Conservation (phyloP, 768 basidiomycete genomes). For the Leccinum boreale region DNA sequence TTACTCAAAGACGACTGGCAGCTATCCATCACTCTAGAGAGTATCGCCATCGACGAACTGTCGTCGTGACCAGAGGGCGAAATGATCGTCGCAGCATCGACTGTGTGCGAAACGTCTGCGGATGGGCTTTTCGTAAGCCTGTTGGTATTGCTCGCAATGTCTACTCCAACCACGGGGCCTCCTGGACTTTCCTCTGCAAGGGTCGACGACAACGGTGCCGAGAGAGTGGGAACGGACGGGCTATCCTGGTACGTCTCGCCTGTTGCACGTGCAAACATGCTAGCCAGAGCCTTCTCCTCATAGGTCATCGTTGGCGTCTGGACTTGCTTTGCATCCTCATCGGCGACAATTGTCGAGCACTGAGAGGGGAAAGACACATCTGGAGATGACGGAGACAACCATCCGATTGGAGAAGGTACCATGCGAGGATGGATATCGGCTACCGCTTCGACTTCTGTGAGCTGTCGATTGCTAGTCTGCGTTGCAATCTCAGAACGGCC, state of each 20-base stretch:
- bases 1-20: not conserved
- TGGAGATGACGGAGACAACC: not conserved
- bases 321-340: not conserved
- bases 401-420: not conserved
- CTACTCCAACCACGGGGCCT: too few relatives aligned
- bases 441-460: not conserved
- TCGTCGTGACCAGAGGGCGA: not conserved
- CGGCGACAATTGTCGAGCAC: not conserved
- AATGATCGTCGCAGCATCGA: not conserved
- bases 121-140: too few relatives aligned
- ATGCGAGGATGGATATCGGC: not conserved
- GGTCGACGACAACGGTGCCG: too few relatives aligned
- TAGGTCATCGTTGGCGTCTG: not conserved
- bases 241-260: too few relatives aligned
- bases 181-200: too few relatives aligned
- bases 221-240: too few relatives aligned
- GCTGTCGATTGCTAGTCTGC: not conserved
- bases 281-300: not conserved
- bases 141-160: too few relatives aligned
- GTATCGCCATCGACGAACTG: not conserved
- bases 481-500: not conserved
- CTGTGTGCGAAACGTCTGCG: not conserved
- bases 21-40: not conserved
- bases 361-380: conserved; percentile 6
- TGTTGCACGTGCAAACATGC: too few relatives aligned